Base-by-base conservation (phyloP, 2,329 filamentous ascomycete species). In the Botryotinia globosa region DNA sequence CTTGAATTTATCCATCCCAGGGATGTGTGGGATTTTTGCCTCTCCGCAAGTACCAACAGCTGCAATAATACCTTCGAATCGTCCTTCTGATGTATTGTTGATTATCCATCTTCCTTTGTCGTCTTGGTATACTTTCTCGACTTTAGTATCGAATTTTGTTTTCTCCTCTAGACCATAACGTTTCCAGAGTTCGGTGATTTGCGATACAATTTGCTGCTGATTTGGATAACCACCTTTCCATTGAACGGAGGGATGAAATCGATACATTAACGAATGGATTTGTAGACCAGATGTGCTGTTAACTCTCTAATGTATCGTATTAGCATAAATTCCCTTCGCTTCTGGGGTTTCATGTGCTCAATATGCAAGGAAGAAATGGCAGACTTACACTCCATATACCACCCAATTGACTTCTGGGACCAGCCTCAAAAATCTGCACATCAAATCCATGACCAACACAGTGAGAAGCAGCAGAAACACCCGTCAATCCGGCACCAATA, bases 381-480 rank as follows among this genome's bases (percentile, higher is more conserved):
- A 39, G 32, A 42, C 88, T 80, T 82, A 92, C 90, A 79, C 89
- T 93, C 92, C 93, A 95, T 48, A 95, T 95, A 0, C 93, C 93
- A 25, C 92, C 92, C 0, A 97, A 81, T 37, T 88, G 85, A 25
- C 92, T 86, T 75, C 89, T 85, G 6, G 85, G 82, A 1, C 91
- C 91, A 12, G 89, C 88, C 80, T 97, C 93, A 76, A 97, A 97
- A 56, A 97, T 88, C 32, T 87, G 86, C 10, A 94, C 91, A 75
- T 96, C 92, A 76, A 95, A 95, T 62, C 93, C 93, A 87, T 96
- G 92, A 2, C 93, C 93, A 51, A 94, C 89, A 79, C 92, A 94
- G 80, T 97, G 93, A 1, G 92, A 89, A 0, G 94, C 94, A 12
- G 92, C 89, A 1, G 92, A 93, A 3, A 96, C 89, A 6, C 93